Evolutionary conservation across 225 moss, liverwort and hornwort genomes (phyloP), one percentile per base, ranked within the genome.

Genomic region (Marchantia polymorpha): DNA sequence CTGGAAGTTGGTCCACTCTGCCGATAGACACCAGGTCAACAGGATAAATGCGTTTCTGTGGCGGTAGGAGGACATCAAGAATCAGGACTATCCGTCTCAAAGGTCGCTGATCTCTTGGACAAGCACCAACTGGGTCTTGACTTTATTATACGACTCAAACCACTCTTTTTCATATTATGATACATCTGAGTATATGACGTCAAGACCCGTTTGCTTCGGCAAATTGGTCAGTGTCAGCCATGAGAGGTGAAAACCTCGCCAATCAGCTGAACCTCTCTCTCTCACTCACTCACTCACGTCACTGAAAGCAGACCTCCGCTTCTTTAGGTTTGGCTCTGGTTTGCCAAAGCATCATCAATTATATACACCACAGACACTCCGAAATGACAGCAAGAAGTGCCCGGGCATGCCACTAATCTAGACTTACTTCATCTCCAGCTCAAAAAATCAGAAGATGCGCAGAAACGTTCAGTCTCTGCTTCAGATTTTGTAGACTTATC

Each of bases 301-400:
- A 61, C 76, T 49, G 64, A 27, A 23, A 64, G 49, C 22, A 76
- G 70, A 63, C 61, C 52, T 51, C 26, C 50, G 73, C 48, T 58
- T 56, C 64, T 64, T 48, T 63, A 56, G 12, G 63, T 60, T 78
- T 63, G 7, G 79, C 71, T 65, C 63, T 72, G 48, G 58, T 30
- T 69, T 79, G 79, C 75, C 83, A 79, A 52, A 70, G 69, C 69
- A 76, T 75, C 63, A 63, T 76, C 76, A 80, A 80, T 76, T 83
- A 80, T 77, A 68, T 80, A 80, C 83, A 83, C 80, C 71, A 77
- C 20, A 70, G 83, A 30, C 73, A 67, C 77, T 78, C 52, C 48
- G 30, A 12, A 53, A 73, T 49, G 47, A 50, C 30, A 53, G 52
- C 29, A 48, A 73, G 53, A 12, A 60, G 63, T 69, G 27, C 53